Base-by-base conservation (phyloP, 805 yeast species). In the Pichia cephalocereana region DNA sequence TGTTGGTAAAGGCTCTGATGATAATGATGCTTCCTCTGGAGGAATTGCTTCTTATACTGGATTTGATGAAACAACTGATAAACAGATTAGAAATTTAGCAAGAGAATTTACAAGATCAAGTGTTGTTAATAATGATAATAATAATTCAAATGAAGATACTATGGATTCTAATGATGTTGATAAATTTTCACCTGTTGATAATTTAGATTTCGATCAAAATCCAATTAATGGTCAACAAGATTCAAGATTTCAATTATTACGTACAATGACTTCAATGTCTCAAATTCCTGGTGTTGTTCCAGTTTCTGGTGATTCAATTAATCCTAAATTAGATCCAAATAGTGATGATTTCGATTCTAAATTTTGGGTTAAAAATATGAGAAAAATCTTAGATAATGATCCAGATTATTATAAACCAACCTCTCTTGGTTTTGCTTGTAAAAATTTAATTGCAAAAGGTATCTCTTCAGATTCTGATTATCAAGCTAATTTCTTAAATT, bases 381-480 rank as follows among this genome's bases (percentile, higher is more conserved):
- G 80, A 50, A 77, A 76, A 51, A 58, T 82, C 50, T 62, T 66
- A 54, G 71, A 70, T 36, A 58, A 72, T 2, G 84, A 83, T 55
- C 77, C 78, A 0, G 86, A 81, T 26, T 78, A 77, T 64, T 82
- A 77, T 60, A 79, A 76, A 58, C 84, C 82, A 19, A 69, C 80
- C 31, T 68, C 75, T 17, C 65, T 83, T 54, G 84, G 86, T 23
- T 63, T 83, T 50, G 77, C 78, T 9, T 81, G 78, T 70, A 71
- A 72, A 49, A 64, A 80, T 57, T 66, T 82, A 57, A 61, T 82
- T 49, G 85, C 83, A 4, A 74, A 64, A 52, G 89, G 88, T 61
- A 70, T 77, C 46, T 83, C 87, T 4, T 70, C 80, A 4, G 87
- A 80, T 61, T 74, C 83, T 11, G 85, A 82, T 58, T 82, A 77